Percentiles rank a stretch among this genome's conserved stretches.
Evolutionary conservation across 1,139 yeast genomes (phyloP).

Genomic region (Yamadazyma jaroonii): DNA sequence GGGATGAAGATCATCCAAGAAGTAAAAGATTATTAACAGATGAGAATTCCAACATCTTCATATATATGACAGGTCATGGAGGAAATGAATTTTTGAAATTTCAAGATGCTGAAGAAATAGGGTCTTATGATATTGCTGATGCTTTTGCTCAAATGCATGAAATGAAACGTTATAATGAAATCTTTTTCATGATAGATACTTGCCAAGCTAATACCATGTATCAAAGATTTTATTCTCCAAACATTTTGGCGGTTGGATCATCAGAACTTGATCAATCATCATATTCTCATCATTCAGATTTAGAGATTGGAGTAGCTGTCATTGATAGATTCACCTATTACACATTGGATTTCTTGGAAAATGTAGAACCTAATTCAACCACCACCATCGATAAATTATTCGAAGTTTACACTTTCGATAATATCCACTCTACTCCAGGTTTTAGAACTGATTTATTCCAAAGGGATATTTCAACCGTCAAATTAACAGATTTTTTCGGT

Average conservation of each 20-base stretch:
- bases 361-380: slow-evolving; percentile 69
- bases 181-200: slow-evolving; percentile 95
- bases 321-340: slow-evolving; percentile 94
- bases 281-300: slow-evolving; percentile 93
- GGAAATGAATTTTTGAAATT: slow-evolving; percentile 96
- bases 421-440: slow-evolving; percentile 91
- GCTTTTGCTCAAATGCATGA: slow-evolving; percentile 98
- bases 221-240: slow-evolving; percentile 88
- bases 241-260: slow-evolving; percentile 89
- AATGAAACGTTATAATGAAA: slow-evolving; percentile 90
- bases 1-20: slow-evolving; percentile 93
- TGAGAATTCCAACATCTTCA: slow-evolving; percentile 89
- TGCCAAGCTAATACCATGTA: slow-evolving; percentile 99
- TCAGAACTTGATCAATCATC: slow-evolving; percentile 88
- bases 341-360: slow-evolving; percentile 85
- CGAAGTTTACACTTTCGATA: slow-evolving; percentile 77
- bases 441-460: slow-evolving; percentile 76
- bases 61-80: slow-evolving; percentile 97
- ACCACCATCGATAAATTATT: slow-evolving; percentile 79
- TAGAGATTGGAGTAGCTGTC: slow-evolving; percentile 95
- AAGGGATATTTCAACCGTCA: slow-evolving; percentile 66
- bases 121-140: slow-evolving; percentile 93
- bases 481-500: slow-evolving; percentile 92
- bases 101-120: slow-evolving; percentile 97
- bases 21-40: slow-evolving; percentile 88